These are phyloP conservation scores for Podospora pseudoanserina DNA, from an alignment of 495 filamentous ascomycete genomes.

Conservation along the genomic window DNA sequence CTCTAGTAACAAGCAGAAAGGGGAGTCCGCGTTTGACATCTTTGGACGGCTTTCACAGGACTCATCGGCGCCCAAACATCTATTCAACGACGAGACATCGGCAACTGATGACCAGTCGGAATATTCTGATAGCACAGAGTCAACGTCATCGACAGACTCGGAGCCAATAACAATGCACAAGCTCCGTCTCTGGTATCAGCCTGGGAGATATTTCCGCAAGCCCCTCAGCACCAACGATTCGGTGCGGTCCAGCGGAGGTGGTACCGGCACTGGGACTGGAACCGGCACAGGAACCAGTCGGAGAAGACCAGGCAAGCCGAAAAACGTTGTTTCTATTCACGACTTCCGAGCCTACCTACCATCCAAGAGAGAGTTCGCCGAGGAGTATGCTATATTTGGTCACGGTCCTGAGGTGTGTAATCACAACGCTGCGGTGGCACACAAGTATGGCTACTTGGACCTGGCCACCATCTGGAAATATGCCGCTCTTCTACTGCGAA, in stretches of 20 bases:
- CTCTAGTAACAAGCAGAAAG: constrained; percentile 56
- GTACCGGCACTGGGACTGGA: constrained; percentile 49
- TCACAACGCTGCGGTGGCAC: constrained; percentile 76
- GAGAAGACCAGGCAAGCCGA: constrained; percentile 42
- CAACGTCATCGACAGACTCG: constrained; percentile 65
- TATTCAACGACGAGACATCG: constrained; percentile 52
- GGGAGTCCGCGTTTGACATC: constrained; percentile 73
- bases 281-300: constrained; percentile 50
- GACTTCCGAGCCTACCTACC: constrained; percentile 65
- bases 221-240: constrained; percentile 47
- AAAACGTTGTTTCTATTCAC: constrained; percentile 65
- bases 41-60: constrained; percentile 72
- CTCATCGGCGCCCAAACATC: constrained; percentile 44
- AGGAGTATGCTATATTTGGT: constrained; percentile 79
- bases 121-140: constrained; percentile 61
- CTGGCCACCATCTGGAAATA: constrained; percentile 83
- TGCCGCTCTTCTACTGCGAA: constrained; percentile 69
- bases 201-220: constrained; percentile 42
- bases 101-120: constrained; percentile 44
- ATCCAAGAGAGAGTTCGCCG: constrained; percentile 69
- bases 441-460: constrained; percentile 67
- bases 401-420: constrained; percentile 72
- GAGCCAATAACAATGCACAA: constrained; percentile 61
- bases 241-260: constrained; percentile 49
- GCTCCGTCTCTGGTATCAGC: constrained; percentile 45